Conservation (phyloP, 306 rosid species). For the Sicyos edulis region DNA sequence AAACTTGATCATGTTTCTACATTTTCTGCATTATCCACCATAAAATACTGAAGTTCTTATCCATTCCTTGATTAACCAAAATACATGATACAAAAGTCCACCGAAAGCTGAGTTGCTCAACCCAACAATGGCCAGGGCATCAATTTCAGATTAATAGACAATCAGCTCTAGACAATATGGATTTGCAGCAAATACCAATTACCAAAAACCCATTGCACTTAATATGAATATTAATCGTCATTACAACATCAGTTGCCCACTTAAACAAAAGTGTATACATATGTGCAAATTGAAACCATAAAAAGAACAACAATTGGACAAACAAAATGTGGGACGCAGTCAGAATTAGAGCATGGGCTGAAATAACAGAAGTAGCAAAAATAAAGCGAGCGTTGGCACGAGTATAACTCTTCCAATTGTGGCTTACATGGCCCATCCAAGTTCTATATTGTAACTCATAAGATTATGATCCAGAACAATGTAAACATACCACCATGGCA, state of each 20-base stretch:
- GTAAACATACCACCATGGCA: not conserved
- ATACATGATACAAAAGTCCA: not conserved
- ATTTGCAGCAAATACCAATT: not conserved
- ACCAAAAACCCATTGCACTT: not conserved
- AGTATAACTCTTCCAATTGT: not conserved
- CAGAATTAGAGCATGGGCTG: not conserved
- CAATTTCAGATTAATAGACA: not conserved
- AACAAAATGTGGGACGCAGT: not conserved
- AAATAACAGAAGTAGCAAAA: not conserved
- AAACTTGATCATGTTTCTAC: not conserved
- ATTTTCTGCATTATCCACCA: not conserved
- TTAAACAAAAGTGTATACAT: not conserved
- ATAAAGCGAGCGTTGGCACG: not conserved
- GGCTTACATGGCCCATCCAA: not conserved
- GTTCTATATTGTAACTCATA: no score
- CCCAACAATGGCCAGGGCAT: not conserved
- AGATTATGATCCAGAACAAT: conserved; percentile 1
- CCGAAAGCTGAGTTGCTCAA: not conserved
- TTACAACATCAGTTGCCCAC: not conserved
- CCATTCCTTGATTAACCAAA: not conserved
- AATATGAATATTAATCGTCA: not conserved
- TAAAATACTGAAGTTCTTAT: not conserved
- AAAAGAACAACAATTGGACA: not conserved
- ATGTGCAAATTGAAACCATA: not conserved
- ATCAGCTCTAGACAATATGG: not conserved